A percentile compares a stretch with the other conserved stretches of the same genome.
Evolutionary conservation across 1,284 basidiomycete species (phyloP).

Genomic region (Lentinus polychrous): DNA sequence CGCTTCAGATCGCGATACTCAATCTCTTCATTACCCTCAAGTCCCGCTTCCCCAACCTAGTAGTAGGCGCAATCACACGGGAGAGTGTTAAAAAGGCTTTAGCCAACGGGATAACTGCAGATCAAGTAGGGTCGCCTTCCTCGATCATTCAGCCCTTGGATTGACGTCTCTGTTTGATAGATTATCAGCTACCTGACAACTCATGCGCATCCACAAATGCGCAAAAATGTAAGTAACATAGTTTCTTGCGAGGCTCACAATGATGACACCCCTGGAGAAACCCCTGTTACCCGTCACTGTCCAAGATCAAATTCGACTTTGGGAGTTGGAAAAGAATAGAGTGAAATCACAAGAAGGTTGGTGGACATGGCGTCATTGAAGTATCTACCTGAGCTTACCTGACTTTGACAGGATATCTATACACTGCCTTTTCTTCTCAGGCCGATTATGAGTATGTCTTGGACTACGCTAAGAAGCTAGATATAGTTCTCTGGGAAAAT

Average conservation of each 20-base stretch:
- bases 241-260: neutral
- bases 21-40: conserved; percentile 92
- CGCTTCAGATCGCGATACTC: conserved; percentile 92
- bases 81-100: conserved; percentile 94
- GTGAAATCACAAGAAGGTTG: conserved; percentile 82
- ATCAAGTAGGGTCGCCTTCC: conserved; percentile 60
- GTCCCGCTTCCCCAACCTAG: conserved; percentile 93
- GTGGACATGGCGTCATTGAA: conserved; percentile 12
- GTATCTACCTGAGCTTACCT: conserved; percentile 18
- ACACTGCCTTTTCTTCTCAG: conserved; percentile 81
- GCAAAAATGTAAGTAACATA: conserved; percentile 65
- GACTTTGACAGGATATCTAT: conserved; percentile 65
- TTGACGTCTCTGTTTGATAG: conserved; percentile 31
- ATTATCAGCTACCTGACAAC: conserved; percentile 93
- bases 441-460: conserved; percentile 85
- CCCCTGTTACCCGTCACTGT: conserved; percentile 92
- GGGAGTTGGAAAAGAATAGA: conserved; percentile 96
- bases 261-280: conserved; percentile 43
- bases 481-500: conserved; percentile 78
- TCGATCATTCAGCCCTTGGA: neutral
- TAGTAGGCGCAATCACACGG: conserved; percentile 91
- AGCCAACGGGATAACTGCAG: conserved; percentile 91
- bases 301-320: conserved; percentile 95
- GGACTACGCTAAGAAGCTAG: conserved; percentile 79
- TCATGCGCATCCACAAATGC: conserved; percentile 98